Evolutionary conservation across 306 rosid genomes (phyloP).

Genomic region (Casuarina glauca): DNA sequence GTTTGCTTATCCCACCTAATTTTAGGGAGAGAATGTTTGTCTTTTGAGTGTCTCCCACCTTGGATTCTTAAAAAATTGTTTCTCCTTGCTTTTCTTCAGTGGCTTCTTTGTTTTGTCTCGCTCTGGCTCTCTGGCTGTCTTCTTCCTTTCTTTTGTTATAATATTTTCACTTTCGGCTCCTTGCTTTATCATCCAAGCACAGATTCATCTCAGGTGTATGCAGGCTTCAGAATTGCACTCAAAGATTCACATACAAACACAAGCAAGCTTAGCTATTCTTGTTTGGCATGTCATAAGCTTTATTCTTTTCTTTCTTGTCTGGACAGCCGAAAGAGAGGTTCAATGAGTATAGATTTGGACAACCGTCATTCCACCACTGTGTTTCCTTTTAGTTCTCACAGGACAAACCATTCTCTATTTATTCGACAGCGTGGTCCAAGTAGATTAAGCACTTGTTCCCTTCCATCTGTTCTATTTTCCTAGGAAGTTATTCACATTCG

Average conservation of each 20-base stretch:
- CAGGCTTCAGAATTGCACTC: constrained; percentile 24
- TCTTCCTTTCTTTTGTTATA: constrained; percentile 6
- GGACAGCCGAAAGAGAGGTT: constrained; percentile 85
- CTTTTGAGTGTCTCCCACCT: constrained; percentile 35
- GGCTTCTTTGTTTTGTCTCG: constrained; percentile 53
- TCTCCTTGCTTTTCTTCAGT: constrained; percentile 7
- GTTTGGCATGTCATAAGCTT: constrained; percentile 44
- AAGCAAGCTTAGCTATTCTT: constrained; percentile 29
- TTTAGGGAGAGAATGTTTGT: constrained; percentile 42
- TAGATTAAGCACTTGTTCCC: constrained; percentile 28
- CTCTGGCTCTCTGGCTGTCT: constrained; percentile 31
- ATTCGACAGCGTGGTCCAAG: constrained; percentile 63
- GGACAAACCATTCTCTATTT: constrained; percentile 55
- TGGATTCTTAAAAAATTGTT: constrained; percentile 37
- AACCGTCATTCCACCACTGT: constrained; percentile 39
- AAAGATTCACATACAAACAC: constrained; percentile 27
- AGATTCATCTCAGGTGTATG: constrained; percentile 15
- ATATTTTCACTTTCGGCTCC: constrained; percentile 38
- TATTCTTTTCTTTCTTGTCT: constrained; percentile 72
- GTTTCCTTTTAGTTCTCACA: constrained; percentile 37
- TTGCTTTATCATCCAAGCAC: constrained; percentile 7
- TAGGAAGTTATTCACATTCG: constrained; percentile 47
- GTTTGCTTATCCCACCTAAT: constrained; percentile 36
- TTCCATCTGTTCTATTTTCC: constrained; percentile 43
- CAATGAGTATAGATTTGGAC: constrained; percentile 53